These are phyloP conservation scores for Fusarium palustre DNA, from an alignment of 2,329 filamentous ascomycete genomes.

Conservation along the genomic window DNA sequence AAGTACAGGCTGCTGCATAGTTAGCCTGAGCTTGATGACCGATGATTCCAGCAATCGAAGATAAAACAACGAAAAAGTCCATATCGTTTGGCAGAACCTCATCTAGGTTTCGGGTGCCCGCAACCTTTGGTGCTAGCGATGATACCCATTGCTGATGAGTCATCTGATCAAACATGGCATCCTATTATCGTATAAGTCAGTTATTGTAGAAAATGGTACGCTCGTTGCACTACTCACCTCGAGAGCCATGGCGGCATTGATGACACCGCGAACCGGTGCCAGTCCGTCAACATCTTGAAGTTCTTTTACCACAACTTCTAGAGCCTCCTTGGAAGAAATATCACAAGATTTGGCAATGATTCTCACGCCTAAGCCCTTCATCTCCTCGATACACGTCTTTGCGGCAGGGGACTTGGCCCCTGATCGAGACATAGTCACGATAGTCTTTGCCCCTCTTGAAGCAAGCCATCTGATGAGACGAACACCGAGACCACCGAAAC, in stretches of 20 bases:
- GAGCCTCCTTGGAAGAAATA: constrained; percentile 3
- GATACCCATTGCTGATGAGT: constrained; percentile 52
- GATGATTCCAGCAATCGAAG: constrained; percentile 51
- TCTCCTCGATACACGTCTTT: constrained; percentile 4
- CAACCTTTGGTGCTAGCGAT: constrained; percentile 54
- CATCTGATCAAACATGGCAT: constrained; percentile 52
- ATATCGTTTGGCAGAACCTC: constrained; percentile 41
- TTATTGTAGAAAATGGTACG: not conserved
- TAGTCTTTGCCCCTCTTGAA: constrained; percentile 7
- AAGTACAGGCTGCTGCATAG: constrained; percentile 47
- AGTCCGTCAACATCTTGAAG: not conserved
- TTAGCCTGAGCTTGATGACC: constrained; percentile 46
- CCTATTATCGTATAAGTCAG: not conserved
- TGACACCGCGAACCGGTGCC: not conserved
- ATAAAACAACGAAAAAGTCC: constrained; percentile 56
- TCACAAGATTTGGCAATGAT: constrained; percentile 2
- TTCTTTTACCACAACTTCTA: not conserved
- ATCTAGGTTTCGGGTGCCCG: constrained; percentile 59
- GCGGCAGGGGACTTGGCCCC: constrained; percentile 3
- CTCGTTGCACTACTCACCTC: not conserved
- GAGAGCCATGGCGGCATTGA: constrained; percentile 9
- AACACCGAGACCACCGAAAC: constrained; percentile 7
- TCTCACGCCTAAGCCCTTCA: not conserved
- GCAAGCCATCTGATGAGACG: constrained; percentile 9
- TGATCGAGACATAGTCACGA: constrained; percentile 6